Evolutionary conservation across 805 yeast species (phyloP), one percentile per base, ranked within the genome.

Genomic region (Candida methanosorbosa): DNA sequence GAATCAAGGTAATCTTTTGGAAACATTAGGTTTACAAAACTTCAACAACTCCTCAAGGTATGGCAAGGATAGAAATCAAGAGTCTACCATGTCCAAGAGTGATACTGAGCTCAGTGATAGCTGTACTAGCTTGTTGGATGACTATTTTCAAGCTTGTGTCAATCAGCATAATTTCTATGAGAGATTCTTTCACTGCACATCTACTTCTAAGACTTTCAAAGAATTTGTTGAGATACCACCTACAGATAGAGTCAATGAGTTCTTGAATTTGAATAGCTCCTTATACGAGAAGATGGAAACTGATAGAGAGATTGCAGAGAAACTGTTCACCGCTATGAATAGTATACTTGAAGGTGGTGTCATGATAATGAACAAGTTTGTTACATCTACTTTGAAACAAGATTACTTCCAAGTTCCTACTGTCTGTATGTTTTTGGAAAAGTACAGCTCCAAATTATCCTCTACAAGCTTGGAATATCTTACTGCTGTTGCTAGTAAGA

Each of bases 391-490:
- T 26, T 36, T 70, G 43, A 50, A 68, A 54, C 44, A 50, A 13
- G 60, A 63, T 26, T 57, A 59, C 26, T 49, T 68, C 9, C 62
- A 65, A 22, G 54, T 61, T 13, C 74, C 78, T 1, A 56, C 63
- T 4, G 44, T 72, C 2, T 40, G 69, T 30, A 45, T 64, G 2
- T 51, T 63, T 26, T 43, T 75, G 9, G 78, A 75, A 38, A 45
- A 56, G 18, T 53, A 59, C n/a, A 44, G 56, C 5, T 46, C 45
- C 18, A 49, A 45, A 9, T 49, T 64, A 15, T 68, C 68, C 9
- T 57, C 71, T 8, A 63, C 79, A 2, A 72, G 74, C 50, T 87
- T 80, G 48, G 95, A 83, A 42, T 84, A 69, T 44, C 57, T 70
- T 16, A 60, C 71, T 38, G 64, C 68, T 27, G 61, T 68, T 34